Percentiles rank a stretch among this genome's conserved stretches.
phyloP scores from a whole-genome alignment of 169 alveolate species.

The Cryptosporidium ubiquitum region DNA sequence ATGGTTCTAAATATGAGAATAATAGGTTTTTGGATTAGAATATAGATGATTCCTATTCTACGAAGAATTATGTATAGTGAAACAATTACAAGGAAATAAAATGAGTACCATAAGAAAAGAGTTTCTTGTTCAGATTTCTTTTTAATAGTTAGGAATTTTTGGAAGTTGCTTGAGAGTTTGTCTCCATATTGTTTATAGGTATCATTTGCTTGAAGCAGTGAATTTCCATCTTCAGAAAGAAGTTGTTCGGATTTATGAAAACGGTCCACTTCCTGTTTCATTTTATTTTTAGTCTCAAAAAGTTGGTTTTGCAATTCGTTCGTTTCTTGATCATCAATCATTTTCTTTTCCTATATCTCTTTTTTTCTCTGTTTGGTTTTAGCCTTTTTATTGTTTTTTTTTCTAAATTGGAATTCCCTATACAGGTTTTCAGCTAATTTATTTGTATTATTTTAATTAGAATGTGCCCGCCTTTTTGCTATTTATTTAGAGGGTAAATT shows the following conservation, averaged over 20 bases:
- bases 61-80: slow-evolving; percentile 22
- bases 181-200: slow-evolving; percentile 21
- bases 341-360: not conserved
- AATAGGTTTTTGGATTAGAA: slow-evolving; percentile 27
- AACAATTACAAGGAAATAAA: slow-evolving; percentile 26
- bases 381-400: not conserved
- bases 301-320: slow-evolving; percentile 43
- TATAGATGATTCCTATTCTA: slow-evolving; percentile 47
- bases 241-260: slow-evolving; percentile 43
- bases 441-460: not conserved
- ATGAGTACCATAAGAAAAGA: slow-evolving; percentile 40
- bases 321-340: slow-evolving; percentile 9
- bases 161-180: not conserved
- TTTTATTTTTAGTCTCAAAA: slow-evolving; percentile 5
- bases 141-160: not conserved
- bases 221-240: not conserved
- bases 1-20: not conserved
- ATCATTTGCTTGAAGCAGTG: not conserved
- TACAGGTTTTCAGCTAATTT: too few species aligned
- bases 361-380: not conserved
- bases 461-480: slow-evolving; percentile 1
- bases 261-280: slow-evolving; percentile 58
- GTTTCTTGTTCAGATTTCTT: slow-evolving; percentile 34
- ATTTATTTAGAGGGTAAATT: not conserved
- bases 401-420: not conserved